These are phyloP conservation scores for Sclerotinia subarctica DNA, from an alignment of 2,329 filamentous ascomycete species.

Conservation along the genomic window DNA sequence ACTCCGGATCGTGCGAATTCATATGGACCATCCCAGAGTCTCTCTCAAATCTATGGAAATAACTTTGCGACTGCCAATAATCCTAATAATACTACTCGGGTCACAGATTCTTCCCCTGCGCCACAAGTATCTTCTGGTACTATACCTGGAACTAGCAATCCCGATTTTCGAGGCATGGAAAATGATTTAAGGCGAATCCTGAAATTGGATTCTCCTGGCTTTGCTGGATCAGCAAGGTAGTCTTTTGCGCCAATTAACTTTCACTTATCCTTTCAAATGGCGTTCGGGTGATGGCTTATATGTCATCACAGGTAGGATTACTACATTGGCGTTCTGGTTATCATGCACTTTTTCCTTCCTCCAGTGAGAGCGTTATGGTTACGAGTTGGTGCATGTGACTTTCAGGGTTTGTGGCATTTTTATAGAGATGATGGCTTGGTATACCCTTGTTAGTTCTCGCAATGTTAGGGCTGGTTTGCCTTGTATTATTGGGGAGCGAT, in stretches of 20 bases:
- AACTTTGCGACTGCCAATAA: constrained; percentile 24
- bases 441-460: constrained; percentile 19
- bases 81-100: constrained; percentile 22
- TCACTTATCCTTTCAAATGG: constrained; percentile 2
- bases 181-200: constrained; percentile 38
- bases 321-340: constrained; percentile 17
- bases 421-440: constrained; percentile 19
- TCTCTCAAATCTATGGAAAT: constrained; percentile 29
- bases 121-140: constrained; percentile 25
- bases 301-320: constrained; percentile 1
- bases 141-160: constrained; percentile 27
- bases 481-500: constrained; percentile 18
- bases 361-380: constrained; percentile 17
- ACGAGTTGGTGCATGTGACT: constrained; percentile 14
- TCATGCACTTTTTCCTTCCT: constrained; percentile 9
- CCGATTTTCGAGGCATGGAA: constrained; percentile 37
- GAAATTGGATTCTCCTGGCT: constrained; percentile 34
- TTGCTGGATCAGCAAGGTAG: constrained; percentile 19
- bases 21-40: constrained; percentile 28
- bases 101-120: constrained; percentile 25
- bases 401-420: constrained; percentile 18
- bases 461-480: constrained; percentile 19
- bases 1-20: constrained; percentile 29
- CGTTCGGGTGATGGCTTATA: constrained; percentile 17
- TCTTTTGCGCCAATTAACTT: background rate